Base-by-base conservation (phyloP, 768 basidiomycete genomes). In the Tricholoma terreum region DNA sequence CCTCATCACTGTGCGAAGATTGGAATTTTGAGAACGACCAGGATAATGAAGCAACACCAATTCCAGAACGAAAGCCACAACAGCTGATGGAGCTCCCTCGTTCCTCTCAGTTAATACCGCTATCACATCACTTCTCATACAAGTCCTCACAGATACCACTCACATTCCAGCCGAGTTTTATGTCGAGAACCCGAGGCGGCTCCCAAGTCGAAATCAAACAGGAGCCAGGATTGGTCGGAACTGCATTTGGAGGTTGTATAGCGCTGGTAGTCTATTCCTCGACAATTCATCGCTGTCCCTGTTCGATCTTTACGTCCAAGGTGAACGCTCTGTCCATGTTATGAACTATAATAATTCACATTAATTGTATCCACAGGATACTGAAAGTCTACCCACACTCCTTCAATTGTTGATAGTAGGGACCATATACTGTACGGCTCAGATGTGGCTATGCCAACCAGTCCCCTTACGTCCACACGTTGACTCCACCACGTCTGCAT, bases 401-500 rank as follows among this genome's bases (percentile, higher is more conserved):
- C n/a, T n/a, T n/a, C n/a, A n/a, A n/a, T n/a, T n/a, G n/a, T n/a
- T n/a, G n/a, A n/a, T n/a, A n/a, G n/a, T n/a, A n/a, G n/a, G n/a
- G n/a, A n/a, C n/a, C n/a, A n/a, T n/a, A n/a, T n/a, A n/a, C n/a
- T n/a, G n/a, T n/a, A n/a, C n/a, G n/a, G n/a, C n/a, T n/a, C n/a
- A n/a, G n/a, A n/a, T n/a, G n/a, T n/a, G n/a, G n/a, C n/a, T n/a
- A n/a, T n/a, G n/a, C n/a, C n/a, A n/a, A n/a, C n/a, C n/a, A n/a
- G n/a, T n/a, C n/a, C 11, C 19, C 30, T 40, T 15, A 33, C n/a
- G n/a, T n/a, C n/a, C n/a, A 57, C 65, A 62, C 2, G 48, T 62
- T 12, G 65, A 69, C 15, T 45, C 62, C 51, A 64, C 72, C 50
- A 70, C 69, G 11, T 51, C 61, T 27, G 67, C 63, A 42, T 49